Conservation (phyloP, 2,329 filamentous ascomycete species). For the Coniochaeta ligniaria region DNA sequence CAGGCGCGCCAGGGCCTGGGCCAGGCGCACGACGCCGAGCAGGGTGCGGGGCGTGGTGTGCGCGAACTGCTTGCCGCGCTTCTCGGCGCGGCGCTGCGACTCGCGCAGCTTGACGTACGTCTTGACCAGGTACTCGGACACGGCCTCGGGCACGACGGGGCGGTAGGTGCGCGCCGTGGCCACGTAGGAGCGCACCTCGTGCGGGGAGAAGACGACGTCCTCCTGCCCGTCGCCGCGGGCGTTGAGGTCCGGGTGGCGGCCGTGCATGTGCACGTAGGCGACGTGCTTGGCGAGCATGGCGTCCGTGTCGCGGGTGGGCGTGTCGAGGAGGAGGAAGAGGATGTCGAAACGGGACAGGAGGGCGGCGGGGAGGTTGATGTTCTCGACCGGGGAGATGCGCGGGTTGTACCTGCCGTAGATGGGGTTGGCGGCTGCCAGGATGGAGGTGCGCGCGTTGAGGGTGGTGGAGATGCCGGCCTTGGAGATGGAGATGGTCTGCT, state of each 20-base stretch:
- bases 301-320: slow-evolving; percentile 79
- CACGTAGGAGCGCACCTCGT: slow-evolving; percentile 94
- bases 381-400: slow-evolving; percentile 92
- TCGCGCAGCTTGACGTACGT: slow-evolving; percentile 94
- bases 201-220: slow-evolving; percentile 74
- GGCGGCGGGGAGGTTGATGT: slow-evolving; percentile 97
- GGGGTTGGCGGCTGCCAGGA: slow-evolving; percentile 92
- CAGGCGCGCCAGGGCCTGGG: slow-evolving; percentile 86
- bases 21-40: slow-evolving; percentile 84
- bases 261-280: slow-evolving; percentile 95
- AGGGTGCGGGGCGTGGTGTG: slow-evolving; percentile 93
- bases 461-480: slow-evolving; percentile 68
- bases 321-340: slow-evolving; percentile 94
- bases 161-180: slow-evolving; percentile 86
- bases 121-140: slow-evolving; percentile 94
- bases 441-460: slow-evolving; percentile 90
- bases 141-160: slow-evolving; percentile 73
- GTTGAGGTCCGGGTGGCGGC: slow-evolving; percentile 71
- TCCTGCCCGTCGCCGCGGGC: slow-evolving; percentile 20
- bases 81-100: slow-evolving; percentile 85
- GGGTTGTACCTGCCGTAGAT: slow-evolving; percentile 98
- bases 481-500: slow-evolving; percentile 79
- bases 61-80: slow-evolving; percentile 83
- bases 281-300: slow-evolving; percentile 94
- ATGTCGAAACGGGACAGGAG: slow-evolving; percentile 95